phyloP scores from a whole-genome alignment of 1,139 yeast genomes.

The Nakaseomyces glabratus region DNA sequence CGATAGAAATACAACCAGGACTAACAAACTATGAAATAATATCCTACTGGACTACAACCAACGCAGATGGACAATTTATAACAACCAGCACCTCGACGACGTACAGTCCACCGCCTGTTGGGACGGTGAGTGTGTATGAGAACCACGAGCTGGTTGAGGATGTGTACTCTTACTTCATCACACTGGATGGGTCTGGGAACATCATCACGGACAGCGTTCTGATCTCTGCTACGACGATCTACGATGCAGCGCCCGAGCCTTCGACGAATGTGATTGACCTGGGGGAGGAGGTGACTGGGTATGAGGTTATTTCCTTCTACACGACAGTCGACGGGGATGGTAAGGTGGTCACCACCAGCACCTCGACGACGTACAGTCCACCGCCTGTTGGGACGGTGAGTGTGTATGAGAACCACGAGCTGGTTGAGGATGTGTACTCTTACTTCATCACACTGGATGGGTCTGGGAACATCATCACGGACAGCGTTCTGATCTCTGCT shows the following conservation, averaged over 20 bases:
- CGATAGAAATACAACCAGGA: not conserved
- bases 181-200: not conserved
- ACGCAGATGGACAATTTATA: no score
- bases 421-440: no score
- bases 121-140: not conserved
- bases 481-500: no score
- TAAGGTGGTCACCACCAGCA: not conserved
- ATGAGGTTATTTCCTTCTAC: not conserved
- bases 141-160: not conserved
- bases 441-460: no score
- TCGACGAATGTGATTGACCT: not conserved
- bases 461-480: no score
- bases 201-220: not conserved
- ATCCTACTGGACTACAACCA: not conserved
- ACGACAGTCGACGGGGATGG: slow-evolving; percentile 1
- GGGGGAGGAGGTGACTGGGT: not conserved
- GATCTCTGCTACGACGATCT: not conserved
- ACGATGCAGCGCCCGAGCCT: not conserved
- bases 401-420: not conserved
- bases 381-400: not conserved
- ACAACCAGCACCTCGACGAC: not conserved
- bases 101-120: not conserved
- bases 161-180: not conserved
- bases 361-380: not conserved
- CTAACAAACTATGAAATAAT: not conserved